These are phyloP conservation scores for Dryas octopetala DNA, from an alignment of 306 rosid species.

Conservation along the genomic window DNA sequence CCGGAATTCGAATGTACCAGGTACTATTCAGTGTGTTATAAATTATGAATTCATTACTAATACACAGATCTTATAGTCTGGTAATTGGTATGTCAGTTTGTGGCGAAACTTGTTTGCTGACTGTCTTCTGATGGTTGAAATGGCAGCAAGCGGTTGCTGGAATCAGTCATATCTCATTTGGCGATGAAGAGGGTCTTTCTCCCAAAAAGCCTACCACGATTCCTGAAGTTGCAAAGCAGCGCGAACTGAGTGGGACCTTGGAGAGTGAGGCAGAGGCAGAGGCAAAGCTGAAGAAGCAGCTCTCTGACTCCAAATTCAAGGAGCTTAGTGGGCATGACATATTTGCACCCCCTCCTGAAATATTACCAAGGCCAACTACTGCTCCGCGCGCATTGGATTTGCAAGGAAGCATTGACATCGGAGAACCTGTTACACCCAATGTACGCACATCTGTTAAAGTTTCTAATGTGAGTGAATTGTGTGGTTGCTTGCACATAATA, in stretches of 20 bases:
- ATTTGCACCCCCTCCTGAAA: slow-evolving; percentile 97
- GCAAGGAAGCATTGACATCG: slow-evolving; percentile 83
- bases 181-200: slow-evolving; percentile 72
- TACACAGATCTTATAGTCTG: not conserved
- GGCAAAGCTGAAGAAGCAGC: slow-evolving; percentile 69
- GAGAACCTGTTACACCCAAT: slow-evolving; percentile 48
- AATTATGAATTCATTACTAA: not conserved
- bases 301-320: slow-evolving; percentile 88
- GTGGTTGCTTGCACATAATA: slow-evolving; percentile 22
- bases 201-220: slow-evolving; percentile 71
- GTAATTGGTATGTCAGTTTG: not conserved
- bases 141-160: slow-evolving; percentile 84
- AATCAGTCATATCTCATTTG: slow-evolving; percentile 92
- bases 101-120: slow-evolving; percentile 10
- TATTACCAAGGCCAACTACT: slow-evolving; percentile 70
- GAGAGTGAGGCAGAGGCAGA: slow-evolving; percentile 80
- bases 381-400: slow-evolving; percentile 67
- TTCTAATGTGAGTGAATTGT: slow-evolving; percentile 39
- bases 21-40: slow-evolving; percentile 37
- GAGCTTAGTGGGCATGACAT: slow-evolving; percentile 94
- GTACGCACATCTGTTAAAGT: slow-evolving; percentile 44
- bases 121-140: slow-evolving; percentile 24
- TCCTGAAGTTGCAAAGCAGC: slow-evolving; percentile 97
- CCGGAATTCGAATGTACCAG: slow-evolving; percentile 92
- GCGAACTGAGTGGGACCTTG: slow-evolving; percentile 90